Evolutionary conservation across 2,329 filamentous ascomycete species (phyloP), one percentile per base, ranked within the genome.

Genomic region (Eurotiales sp.): DNA sequence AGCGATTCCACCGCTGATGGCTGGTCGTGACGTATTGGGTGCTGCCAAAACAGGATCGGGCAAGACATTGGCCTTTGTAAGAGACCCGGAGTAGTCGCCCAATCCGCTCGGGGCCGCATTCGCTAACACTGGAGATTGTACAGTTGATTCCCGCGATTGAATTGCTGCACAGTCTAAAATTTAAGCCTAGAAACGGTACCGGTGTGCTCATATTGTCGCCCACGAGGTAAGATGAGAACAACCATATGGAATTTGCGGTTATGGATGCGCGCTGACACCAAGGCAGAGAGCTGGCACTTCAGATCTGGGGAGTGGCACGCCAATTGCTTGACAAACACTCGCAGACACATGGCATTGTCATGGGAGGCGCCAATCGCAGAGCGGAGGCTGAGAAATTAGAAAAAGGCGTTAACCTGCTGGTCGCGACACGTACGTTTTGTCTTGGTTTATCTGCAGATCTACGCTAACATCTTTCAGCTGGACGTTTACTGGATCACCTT

Each of bases 21-120:
- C 87, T n/a, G 88, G 89, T 19, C 83, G 92, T 59, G 93, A 99
- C 72, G 87, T 95, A 50, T 87, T 99, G 55, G 93, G 93, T 59
- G 90, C 97, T 41, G 93, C 93, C 37, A 93, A 99, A 79, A 99
- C 90, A 2, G 90, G 90, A 25, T 95, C 89, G 17, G 90, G 90
- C 56, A 96, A 95, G 78, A 96, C 90, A 12, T 84, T 95, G 71
- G 90, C 87, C 2, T 96, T 95, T 65, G 51, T 53, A 49, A 53
- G 51, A 29, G 15, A 8, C 3, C n/a, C n/a, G n/a, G n/a, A n/a
- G n/a, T n/a, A n/a, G n/a, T 37, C 8, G 8, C 21, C 8, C 2
- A 8, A 5, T n/a, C n/a, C n/a, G n/a, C 34, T 21, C 4, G 10
- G n/a, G 5, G 4, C 15, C 15, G 15, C 15, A 10, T 37, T 17